phyloP scores from a whole-genome alignment of 1,139 yeast genomes.

The Protomyces pachydermus region DNA sequence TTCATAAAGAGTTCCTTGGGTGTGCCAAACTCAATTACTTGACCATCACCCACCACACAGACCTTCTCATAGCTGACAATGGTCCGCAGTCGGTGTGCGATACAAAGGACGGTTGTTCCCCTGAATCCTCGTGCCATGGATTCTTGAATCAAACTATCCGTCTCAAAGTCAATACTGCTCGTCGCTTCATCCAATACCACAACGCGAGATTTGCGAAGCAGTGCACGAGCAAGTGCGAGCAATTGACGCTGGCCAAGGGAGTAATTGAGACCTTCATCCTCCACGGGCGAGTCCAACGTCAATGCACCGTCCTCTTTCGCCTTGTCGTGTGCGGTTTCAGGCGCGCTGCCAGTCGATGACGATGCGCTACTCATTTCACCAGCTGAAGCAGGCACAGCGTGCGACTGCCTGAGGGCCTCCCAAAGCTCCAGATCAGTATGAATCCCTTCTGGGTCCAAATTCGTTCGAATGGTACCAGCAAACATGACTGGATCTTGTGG shows the following conservation, averaged over 20 bases:
- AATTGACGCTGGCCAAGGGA: slow-evolving; percentile 75
- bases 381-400: slow-evolving; percentile 35
- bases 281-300: slow-evolving; percentile 61
- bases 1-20: slow-evolving; percentile 44
- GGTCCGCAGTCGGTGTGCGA: slow-evolving; percentile 79
- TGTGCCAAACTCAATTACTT: slow-evolving; percentile 60
- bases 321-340: slow-evolving; percentile 20
- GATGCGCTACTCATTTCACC: neutral
- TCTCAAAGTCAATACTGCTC: slow-evolving; percentile 72
- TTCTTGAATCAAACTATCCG: slow-evolving; percentile 64
- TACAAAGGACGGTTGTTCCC: slow-evolving; percentile 66
- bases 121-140: slow-evolving; percentile 59
- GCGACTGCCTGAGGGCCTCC: slow-evolving; percentile 58
- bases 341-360: neutral
- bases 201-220: slow-evolving; percentile 63
- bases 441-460: slow-evolving; percentile 61
- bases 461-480: slow-evolving; percentile 59
- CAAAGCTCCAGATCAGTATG: slow-evolving; percentile 52
- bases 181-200: slow-evolving; percentile 78
- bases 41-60: slow-evolving; percentile 63
- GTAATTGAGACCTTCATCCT: slow-evolving; percentile 69
- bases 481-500: slow-evolving; percentile 78
- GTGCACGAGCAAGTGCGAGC: slow-evolving; percentile 69
- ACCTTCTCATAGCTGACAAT: slow-evolving; percentile 74
- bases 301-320: slow-evolving; percentile 36